Conservation (phyloP, 345 rosid genomes). For the Odontarrhena argentea region DNA sequence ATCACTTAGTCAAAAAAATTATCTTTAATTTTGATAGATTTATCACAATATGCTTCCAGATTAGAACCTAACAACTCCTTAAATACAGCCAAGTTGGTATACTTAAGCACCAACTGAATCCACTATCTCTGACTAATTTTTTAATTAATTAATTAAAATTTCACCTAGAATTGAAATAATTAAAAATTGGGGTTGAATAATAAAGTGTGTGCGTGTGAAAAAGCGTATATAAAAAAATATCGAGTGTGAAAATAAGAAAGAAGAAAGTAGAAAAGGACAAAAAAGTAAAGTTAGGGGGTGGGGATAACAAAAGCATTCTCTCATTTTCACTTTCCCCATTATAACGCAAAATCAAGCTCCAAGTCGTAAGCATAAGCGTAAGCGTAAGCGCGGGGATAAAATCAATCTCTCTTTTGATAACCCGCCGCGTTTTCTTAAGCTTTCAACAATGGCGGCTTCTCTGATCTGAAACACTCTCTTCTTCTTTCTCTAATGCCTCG, state of each 20-base stretch:
- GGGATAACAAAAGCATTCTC: slow-evolving; percentile 30
- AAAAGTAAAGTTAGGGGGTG: slow-evolving; percentile 18
- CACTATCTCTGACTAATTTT: not conserved
- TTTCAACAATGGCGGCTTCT: slow-evolving; percentile 30
- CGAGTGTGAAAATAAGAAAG: slow-evolving; percentile 34
- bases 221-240: not conserved
- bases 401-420: slow-evolving; percentile 1
- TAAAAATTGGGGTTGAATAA: not conserved
- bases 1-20: no score
- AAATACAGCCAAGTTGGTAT: slow-evolving; percentile 1
- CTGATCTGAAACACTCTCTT: not conserved
- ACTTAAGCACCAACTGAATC: slow-evolving; percentile 34
- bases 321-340: slow-evolving; percentile 17
- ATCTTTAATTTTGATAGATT: not conserved
- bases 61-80: not conserved
- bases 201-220: slow-evolving; percentile 36
- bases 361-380: not conserved
- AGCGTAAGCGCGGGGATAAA: slow-evolving; percentile 30
- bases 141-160: not conserved
- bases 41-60: slow-evolving; percentile 9
- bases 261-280: slow-evolving; percentile 37
- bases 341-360: slow-evolving; percentile 9
- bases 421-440: slow-evolving; percentile 31
- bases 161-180: not conserved
- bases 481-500: slow-evolving; percentile 26